A percentile compares a stretch with the other conserved stretches of the same genome.
Evolutionary conservation across 768 basidiomycete species (phyloP).

Genomic region (Boletus bicolor): DNA sequence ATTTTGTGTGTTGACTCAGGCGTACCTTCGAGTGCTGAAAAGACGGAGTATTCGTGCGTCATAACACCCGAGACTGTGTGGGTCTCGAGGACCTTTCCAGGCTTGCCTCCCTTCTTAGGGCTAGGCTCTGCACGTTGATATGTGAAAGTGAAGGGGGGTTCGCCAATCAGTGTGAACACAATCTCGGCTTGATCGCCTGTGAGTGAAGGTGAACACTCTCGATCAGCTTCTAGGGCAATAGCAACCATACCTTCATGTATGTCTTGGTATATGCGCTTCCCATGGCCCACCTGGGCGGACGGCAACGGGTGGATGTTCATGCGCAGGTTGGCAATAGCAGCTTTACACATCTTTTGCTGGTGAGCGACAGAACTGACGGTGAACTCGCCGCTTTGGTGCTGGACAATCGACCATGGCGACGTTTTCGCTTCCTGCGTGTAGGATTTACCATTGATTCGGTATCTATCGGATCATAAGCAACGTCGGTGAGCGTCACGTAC

Average conservation of each 20-base stretch:
- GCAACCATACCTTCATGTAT: constrained; percentile 73
- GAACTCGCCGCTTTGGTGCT: constrained; percentile 81
- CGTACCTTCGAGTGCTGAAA: constrained; percentile 85
- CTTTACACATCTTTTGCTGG: constrained; percentile 89
- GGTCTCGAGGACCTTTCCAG: constrained; percentile 82
- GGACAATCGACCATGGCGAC: constrained; percentile 82
- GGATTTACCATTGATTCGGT: constrained; percentile 73
- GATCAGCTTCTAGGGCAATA: neutral
- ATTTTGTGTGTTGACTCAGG: neutral
- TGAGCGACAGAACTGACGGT: constrained; percentile 86
- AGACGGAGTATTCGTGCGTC: constrained; percentile 81
- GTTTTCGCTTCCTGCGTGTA: constrained; percentile 71
- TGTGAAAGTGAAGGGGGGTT: constrained; percentile 95
- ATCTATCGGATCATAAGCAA: constrained; percentile 43
- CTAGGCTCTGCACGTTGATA: constrained; percentile 81
- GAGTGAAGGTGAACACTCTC: neutral
- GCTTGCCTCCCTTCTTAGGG: constrained; percentile 62
- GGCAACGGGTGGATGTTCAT: constrained; percentile 81
- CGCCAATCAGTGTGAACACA: constrained; percentile 82
- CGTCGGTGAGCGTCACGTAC: neutral
- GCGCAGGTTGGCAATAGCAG: constrained; percentile 69
- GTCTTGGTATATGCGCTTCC: constrained; percentile 76
- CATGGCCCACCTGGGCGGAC: constrained; percentile 84
- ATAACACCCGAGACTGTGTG: constrained; percentile 83
- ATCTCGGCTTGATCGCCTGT: constrained; percentile 93